A percentile compares a stretch with the other conserved stretches of the same genome.
Conservation (phyloP, 2,329 filamentous ascomycete genomes). For the Epichloe bromicola region DNA sequence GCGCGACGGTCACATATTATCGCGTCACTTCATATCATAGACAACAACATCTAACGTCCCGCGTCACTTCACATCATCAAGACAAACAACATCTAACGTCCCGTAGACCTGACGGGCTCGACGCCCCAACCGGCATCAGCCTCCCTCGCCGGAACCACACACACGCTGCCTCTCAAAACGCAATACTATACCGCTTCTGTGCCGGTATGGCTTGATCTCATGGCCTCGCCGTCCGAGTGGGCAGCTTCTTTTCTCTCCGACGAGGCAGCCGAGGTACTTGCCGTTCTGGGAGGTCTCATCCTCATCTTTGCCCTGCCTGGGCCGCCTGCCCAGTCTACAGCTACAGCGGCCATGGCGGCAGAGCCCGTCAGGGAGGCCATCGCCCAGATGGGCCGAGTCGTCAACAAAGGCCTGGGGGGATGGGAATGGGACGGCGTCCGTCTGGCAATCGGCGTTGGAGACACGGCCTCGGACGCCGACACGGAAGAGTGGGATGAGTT, state of each 20-base stretch:
- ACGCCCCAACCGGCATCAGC: conserved; percentile 24
- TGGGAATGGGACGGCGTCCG: conserved; percentile 53
- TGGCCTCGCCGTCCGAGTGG: conserved; percentile 40
- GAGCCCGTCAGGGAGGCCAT: conserved; percentile 27
- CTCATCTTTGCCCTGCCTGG: conserved; percentile 21
- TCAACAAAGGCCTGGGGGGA: conserved; percentile 41
- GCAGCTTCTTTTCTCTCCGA: conserved; percentile 42
- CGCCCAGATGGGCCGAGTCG: conserved; percentile 38
- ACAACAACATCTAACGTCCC: not conserved
- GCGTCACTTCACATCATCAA: no score
- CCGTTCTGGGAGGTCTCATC: conserved; percentile 46
- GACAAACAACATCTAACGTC: not conserved
- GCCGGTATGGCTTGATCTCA: conserved; percentile 55
- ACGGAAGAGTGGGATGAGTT: conserved; percentile 49
- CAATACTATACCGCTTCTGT: conserved; percentile 47
- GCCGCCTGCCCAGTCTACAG: conserved; percentile 3
- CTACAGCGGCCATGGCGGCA: conserved; percentile 9
- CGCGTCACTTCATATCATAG: not conserved
- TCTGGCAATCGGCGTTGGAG: conserved; percentile 44
- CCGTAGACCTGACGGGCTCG: conserved; percentile 39
- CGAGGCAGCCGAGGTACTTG: conserved; percentile 50
- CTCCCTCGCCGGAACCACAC: conserved; percentile 46
- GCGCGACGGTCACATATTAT: no score
- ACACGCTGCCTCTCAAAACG: conserved; percentile 41
- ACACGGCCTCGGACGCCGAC: conserved; percentile 32